Evolutionary conservation across 805 yeast species (phyloP).

Genomic region (Ascoidea rubescens): DNA sequence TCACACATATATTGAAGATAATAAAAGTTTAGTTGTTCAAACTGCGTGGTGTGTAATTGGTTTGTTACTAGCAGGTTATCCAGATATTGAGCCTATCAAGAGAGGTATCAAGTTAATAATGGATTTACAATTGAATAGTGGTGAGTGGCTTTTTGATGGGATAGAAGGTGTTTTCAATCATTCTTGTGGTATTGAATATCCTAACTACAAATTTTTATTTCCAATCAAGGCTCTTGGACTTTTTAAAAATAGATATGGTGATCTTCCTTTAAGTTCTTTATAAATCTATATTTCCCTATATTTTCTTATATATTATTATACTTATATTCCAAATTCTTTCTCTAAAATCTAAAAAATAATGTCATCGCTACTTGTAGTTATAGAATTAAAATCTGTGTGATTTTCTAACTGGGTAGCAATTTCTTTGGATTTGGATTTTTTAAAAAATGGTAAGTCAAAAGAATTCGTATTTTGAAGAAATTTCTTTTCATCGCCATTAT

Average conservation of each 20-base stretch:
- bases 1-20: slow-evolving; percentile 53
- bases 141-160: slow-evolving; percentile 77
- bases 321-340: no score
- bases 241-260: slow-evolving; percentile 15
- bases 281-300: no score
- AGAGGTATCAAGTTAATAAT: slow-evolving; percentile 52
- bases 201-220: slow-evolving; percentile 79
- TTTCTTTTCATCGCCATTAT: no score
- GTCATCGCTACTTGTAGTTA: no score
- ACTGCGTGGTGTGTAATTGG: slow-evolving; percentile 91
- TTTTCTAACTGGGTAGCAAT: no score
- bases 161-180: slow-evolving; percentile 96
- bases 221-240: slow-evolving; percentile 89
- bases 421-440: no score
- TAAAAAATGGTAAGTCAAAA: no score
- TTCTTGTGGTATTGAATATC: slow-evolving; percentile 88
- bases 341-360: no score
- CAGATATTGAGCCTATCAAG: slow-evolving; percentile 46
- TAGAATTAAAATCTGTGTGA: no score
- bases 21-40: slow-evolving; percentile 61
- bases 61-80: slow-evolving; percentile 67
- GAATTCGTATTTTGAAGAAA: no score
- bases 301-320: no score
- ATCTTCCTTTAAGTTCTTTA: background rate
- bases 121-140: slow-evolving; percentile 52